Percentiles rank a stretch among this genome's conserved stretches.
Evolutionary conservation across 805 yeast genomes (phyloP).

Genomic region (Lachancea quebecensis): DNA sequence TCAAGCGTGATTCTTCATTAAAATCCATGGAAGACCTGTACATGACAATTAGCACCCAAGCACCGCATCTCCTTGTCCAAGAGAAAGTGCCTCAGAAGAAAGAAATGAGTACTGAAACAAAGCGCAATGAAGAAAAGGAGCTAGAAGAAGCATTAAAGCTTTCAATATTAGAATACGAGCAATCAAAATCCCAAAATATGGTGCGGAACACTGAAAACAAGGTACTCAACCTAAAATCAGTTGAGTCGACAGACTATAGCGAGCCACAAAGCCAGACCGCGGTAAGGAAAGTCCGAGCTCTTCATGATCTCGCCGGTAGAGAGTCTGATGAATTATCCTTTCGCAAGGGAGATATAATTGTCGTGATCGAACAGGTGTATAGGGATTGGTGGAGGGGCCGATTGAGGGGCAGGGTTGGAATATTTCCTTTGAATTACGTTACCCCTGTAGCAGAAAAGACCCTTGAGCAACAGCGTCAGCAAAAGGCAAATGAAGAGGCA

Average conservation of each 20-base stretch:
- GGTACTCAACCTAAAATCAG: no score
- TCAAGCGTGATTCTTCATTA: constrained; percentile 69
- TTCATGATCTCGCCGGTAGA: constrained; percentile 69
- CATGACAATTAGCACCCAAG: constrained; percentile 38
- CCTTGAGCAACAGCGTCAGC: constrained; percentile 48
- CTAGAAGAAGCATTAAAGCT: constrained; percentile 66
- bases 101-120: constrained; percentile 39
- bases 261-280: constrained; percentile 20
- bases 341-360: constrained; percentile 78
- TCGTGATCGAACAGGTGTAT: constrained; percentile 80
- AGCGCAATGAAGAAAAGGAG: constrained; percentile 67
- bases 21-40: constrained; percentile 60
- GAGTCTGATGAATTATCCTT: constrained; percentile 88
- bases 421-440: constrained; percentile 90
- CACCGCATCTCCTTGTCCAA: constrained; percentile 32
- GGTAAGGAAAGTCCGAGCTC: constrained; percentile 68
- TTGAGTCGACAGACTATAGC: constrained; percentile 10
- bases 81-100: constrained; percentile 59
- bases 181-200: not conserved
- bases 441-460: constrained; percentile 66
- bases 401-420: constrained; percentile 71
- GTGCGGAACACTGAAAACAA: not conserved
- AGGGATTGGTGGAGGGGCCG: constrained; percentile 96
- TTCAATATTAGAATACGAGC: constrained; percentile 55
- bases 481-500: constrained; percentile 43